Conservation (phyloP, 1,284 basidiomycete genomes). For the Thelephora terrestris region DNA sequence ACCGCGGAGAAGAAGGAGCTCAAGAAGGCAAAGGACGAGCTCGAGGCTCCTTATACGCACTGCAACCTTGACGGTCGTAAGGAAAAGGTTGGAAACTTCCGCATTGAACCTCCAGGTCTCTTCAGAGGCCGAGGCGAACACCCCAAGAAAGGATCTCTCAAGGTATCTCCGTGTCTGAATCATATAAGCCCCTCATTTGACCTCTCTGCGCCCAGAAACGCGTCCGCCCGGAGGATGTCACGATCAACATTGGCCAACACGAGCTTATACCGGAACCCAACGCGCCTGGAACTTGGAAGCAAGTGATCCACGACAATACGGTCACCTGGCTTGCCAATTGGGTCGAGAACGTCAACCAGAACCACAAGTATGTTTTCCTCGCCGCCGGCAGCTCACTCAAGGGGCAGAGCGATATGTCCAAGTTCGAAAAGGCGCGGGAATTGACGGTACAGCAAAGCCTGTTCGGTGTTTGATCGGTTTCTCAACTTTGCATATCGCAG, state of each 20-base stretch:
- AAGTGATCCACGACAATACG: constrained; percentile 81
- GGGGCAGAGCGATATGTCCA: constrained; percentile 91
- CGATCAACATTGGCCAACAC: constrained; percentile 81
- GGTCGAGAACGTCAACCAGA: constrained; percentile 92
- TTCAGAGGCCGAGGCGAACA: constrained; percentile 98
- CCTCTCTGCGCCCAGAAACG: constrained; percentile 45
- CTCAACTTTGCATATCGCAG: constrained; percentile 30
- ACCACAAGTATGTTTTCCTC: constrained; percentile 94
- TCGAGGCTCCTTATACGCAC: constrained; percentile 78
- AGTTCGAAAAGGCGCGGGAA: constrained; percentile 94
- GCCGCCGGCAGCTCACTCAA: constrained; percentile 91
- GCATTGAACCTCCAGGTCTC: constrained; percentile 94
- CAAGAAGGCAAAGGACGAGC: constrained; percentile 77
- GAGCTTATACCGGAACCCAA: constrained; percentile 74
- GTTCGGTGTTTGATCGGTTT: neutral
- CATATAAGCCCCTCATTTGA: neutral
- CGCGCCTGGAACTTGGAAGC: constrained; percentile 81
- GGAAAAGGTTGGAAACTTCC: constrained; percentile 98
- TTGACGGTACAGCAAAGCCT: constrained; percentile 57
- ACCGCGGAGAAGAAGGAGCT: constrained; percentile 81
- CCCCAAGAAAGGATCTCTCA: constrained; percentile 93
- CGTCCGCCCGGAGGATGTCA: constrained; percentile 87
- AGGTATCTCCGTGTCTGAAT: constrained; percentile 42
- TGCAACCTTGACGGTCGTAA: constrained; percentile 91
- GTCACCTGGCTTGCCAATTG: constrained; percentile 97